These are phyloP conservation scores for Cyberlindnera euphorbiae DNA, from an alignment of 805 yeast genomes.

Conservation along the genomic window DNA sequence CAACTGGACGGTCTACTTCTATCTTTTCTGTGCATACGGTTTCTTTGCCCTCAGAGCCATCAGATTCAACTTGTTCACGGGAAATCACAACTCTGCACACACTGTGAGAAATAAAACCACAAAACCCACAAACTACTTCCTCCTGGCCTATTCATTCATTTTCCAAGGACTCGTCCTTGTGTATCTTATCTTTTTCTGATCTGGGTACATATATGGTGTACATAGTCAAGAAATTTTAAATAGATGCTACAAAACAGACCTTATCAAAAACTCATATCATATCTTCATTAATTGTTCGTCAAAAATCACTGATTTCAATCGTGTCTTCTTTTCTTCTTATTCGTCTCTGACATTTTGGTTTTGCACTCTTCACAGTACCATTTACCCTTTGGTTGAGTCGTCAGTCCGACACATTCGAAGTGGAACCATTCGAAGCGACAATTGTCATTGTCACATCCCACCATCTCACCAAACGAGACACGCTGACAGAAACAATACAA, in stretches of 20 bases:
- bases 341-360: constrained; percentile 27
- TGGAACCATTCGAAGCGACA: constrained; percentile 96
- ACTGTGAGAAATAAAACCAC: constrained; percentile 63
- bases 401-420: constrained; percentile 88
- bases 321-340: constrained; percentile 23
- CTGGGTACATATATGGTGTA: neutral
- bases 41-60: constrained; percentile 58
- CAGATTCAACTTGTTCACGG: constrained; percentile 36
- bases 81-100: constrained; percentile 44
- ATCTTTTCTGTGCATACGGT: constrained; percentile 53
- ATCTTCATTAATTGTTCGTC: too few species aligned
- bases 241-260: neutral
- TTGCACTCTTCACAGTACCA: constrained; percentile 93
- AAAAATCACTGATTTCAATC: constrained; percentile 4
- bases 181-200: constrained; percentile 42
- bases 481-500: constrained; percentile 90
- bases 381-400: constrained; percentile 82
- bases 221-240: too few species aligned
- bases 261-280: too few species aligned
- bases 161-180: constrained; percentile 75
- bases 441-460: constrained; percentile 88
- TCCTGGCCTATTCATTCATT: constrained; percentile 78
- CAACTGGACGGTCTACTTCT: constrained; percentile 46
- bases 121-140: constrained; percentile 78
- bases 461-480: constrained; percentile 93